A percentile compares a stretch with the other conserved stretches of the same genome.
Conservation (phyloP, 306 rosid genomes). For the Cicer bijugum region DNA sequence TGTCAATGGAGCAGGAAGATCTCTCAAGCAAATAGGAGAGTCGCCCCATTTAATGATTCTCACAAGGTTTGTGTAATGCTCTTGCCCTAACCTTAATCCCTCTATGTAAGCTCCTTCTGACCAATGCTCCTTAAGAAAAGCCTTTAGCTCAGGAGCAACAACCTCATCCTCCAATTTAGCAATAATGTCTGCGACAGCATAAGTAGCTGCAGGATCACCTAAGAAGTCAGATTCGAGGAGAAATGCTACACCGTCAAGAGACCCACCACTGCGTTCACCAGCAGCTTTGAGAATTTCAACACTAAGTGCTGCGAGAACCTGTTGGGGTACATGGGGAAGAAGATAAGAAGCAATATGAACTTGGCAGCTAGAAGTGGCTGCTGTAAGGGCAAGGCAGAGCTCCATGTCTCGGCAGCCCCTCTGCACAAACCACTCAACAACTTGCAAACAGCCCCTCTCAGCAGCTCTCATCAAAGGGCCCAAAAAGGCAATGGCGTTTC, state of each 20-base stretch:
- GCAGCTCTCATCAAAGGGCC: conserved; percentile 97
- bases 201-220: conserved; percentile 81
- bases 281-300: conserved; percentile 88
- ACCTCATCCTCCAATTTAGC: conserved; percentile 72
- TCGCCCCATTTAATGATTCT: conserved; percentile 78
- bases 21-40: conserved; percentile 77
- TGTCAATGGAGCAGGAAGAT: conserved; percentile 72
- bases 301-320: conserved; percentile 77
- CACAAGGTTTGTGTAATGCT: conserved; percentile 68
- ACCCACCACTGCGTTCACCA: conserved; percentile 81
- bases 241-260: conserved; percentile 85
- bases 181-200: conserved; percentile 80
- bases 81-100: conserved; percentile 69
- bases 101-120: conserved; percentile 71
- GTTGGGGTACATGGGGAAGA: conserved; percentile 85
- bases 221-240: conserved; percentile 83
- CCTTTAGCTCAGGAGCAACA: conserved; percentile 73
- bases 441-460: conserved; percentile 84
- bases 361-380: conserved; percentile 93
- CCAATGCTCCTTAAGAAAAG: conserved; percentile 79
- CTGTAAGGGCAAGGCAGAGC: conserved; percentile 91
- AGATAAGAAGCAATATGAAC: conserved; percentile 72
- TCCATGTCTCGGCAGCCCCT: conserved; percentile 91
- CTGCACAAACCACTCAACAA: conserved; percentile 89
- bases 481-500: conserved; percentile 82